phyloP scores from a whole-genome alignment of 164 flowering plant species.

The Annona cherimola region DNA sequence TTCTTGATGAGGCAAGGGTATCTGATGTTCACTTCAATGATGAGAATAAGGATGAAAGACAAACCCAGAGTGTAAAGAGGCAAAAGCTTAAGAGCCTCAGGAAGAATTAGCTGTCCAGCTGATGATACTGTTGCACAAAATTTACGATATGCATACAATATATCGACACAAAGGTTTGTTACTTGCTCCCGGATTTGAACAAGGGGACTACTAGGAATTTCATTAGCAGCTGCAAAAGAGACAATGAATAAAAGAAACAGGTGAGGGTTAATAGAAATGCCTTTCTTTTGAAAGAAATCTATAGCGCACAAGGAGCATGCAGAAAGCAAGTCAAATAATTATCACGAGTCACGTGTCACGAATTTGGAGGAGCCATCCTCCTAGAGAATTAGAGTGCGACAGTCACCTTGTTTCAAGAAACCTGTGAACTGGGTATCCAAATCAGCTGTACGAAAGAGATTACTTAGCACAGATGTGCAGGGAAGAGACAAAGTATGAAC shows the following conservation, averaged over 20 bases:
- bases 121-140: slow-evolving; percentile 95
- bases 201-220: slow-evolving; percentile 64
- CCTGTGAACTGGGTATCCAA: slow-evolving; percentile 89
- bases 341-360: not conserved
- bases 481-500: slow-evolving; percentile 81
- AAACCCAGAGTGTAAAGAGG: slow-evolving; percentile 89
- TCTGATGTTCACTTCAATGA: not conserved
- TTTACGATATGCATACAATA: slow-evolving; percentile 81
- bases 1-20: too few relatives aligned
- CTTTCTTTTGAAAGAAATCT: not conserved
- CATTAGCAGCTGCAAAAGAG: slow-evolving; percentile 55
- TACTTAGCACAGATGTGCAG: slow-evolving; percentile 76
- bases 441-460: slow-evolving; percentile 89
- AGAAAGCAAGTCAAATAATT: not conserved
- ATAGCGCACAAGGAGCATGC: not conserved
- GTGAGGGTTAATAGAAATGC: not conserved
- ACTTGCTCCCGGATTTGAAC: slow-evolving; percentile 64
- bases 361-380: not conserved
- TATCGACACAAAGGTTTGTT: slow-evolving; percentile 64
- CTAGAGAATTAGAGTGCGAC: not conserved
- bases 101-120: slow-evolving; percentile 93
- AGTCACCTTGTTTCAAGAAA: slow-evolving; percentile 81
- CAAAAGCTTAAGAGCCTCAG: slow-evolving; percentile 91
- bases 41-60: slow-evolving; percentile 1
- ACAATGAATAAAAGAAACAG: slow-evolving; percentile 4